A percentile compares a stretch with the other conserved stretches of the same genome.
These are phyloP conservation scores for Penicillium fimorum DNA, from an alignment of 495 filamentous ascomycete genomes.

Conservation along the genomic window DNA sequence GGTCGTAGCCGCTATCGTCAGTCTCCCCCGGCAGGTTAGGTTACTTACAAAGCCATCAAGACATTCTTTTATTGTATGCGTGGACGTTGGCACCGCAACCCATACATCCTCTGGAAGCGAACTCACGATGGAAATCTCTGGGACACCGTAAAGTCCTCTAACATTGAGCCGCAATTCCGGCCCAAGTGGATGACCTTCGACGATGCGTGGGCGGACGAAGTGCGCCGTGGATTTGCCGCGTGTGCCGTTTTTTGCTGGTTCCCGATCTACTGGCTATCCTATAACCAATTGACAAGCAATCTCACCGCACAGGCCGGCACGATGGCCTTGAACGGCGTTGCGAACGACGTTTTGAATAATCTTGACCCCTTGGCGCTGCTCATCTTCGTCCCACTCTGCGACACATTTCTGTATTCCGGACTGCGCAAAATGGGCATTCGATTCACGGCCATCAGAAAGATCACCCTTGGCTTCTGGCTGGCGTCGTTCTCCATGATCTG, in stretches of 20 bases:
- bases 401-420: conserved; percentile 27
- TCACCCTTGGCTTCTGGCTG: not conserved
- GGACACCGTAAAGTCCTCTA: not conserved
- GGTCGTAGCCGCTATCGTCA: not conserved
- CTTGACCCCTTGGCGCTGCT: conserved; percentile 70
- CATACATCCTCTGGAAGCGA: not conserved
- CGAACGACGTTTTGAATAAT: conserved; percentile 71
- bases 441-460: not conserved
- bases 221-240: conserved; percentile 64
- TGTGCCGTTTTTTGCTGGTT: conserved; percentile 66
- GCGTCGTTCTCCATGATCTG: not conserved
- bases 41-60: not conserved
- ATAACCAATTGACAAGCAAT: conserved; percentile 61
- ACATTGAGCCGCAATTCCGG: conserved; percentile 26
- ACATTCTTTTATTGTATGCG: not conserved
- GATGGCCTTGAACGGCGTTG: conserved; percentile 50
- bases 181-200: conserved; percentile 72
- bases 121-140: not conserved
- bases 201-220: conserved; percentile 70
- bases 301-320: conserved; percentile 53
- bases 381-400: conserved; percentile 66
- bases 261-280: conserved; percentile 65
- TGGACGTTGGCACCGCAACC: not conserved
- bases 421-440: not conserved
- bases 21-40: not conserved